A percentile compares a stretch with the other conserved stretches of the same genome.
These are phyloP conservation scores for Oxalis stricta DNA, from an alignment of 441 rosid genomes.

Conservation along the genomic window DNA sequence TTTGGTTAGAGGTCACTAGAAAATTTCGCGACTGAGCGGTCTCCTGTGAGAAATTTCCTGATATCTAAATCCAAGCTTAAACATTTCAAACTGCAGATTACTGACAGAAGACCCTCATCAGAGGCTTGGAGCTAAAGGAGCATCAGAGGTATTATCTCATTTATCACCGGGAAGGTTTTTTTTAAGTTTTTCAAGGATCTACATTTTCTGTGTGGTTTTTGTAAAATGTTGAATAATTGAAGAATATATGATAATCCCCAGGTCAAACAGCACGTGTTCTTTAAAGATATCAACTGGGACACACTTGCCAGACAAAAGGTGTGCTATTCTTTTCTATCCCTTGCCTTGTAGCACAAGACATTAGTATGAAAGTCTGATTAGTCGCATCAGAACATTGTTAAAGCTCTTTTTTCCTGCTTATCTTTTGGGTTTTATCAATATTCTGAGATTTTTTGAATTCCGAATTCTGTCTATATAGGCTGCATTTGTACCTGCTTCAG, in stretches of 20 bases:
- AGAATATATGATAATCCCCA: constrained; percentile 20
- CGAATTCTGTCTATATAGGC: constrained; percentile 41
- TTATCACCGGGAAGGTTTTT: constrained; percentile 9
- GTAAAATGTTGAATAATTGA: constrained; percentile 7
- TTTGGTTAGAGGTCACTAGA: too few relatives aligned
- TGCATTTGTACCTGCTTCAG: constrained; percentile 89
- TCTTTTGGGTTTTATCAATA: neutral
- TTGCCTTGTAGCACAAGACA: too few relatives aligned
- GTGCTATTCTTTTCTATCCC: constrained; percentile 2
- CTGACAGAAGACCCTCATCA: constrained; percentile 93
- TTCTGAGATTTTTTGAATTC: neutral
- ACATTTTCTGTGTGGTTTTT: too few relatives aligned
- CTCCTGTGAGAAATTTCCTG: constrained; percentile 1
- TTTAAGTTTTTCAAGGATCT: too few relatives aligned
- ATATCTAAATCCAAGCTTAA: neutral
- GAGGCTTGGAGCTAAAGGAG: constrained; percentile 95
- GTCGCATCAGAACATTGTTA: too few relatives aligned
- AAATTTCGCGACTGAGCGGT: neutral
- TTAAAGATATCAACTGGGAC: constrained; percentile 93
- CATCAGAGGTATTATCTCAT: constrained; percentile 65
- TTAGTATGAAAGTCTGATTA: too few relatives aligned
- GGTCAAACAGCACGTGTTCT: constrained; percentile 90
- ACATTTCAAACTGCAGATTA: constrained; percentile 44
- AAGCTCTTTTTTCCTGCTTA: neutral
- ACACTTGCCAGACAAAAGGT: constrained; percentile 99